A percentile compares a stretch with the other conserved stretches of the same genome.
phyloP scores from a whole-genome alignment of 2,329 filamentous ascomycete species.

The Alternaria panax region DNA sequence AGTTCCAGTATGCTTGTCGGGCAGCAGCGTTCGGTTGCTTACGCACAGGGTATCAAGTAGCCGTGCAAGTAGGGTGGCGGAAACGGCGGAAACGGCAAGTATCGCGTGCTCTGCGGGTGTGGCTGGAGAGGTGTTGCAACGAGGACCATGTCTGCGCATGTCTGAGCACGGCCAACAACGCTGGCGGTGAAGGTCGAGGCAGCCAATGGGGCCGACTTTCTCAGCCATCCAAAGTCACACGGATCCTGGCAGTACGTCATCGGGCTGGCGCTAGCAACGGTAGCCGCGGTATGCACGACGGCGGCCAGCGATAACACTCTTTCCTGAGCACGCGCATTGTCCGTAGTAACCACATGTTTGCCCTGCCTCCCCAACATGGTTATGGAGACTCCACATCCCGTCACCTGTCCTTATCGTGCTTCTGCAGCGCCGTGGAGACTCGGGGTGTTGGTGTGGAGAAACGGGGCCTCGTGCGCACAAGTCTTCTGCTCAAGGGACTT shows the following conservation, averaged over 20 bases:
- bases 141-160: constrained; percentile 6
- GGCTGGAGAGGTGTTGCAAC: constrained; percentile 8
- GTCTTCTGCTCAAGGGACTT: constrained; percentile 6
- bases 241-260: constrained; percentile 15
- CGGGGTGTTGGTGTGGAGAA: constrained; percentile 8
- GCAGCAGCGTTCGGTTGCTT: neutral
- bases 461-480: constrained; percentile 23
- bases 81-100: constrained; percentile 3
- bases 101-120: constrained; percentile 1
- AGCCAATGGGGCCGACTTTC: neutral
- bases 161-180: neutral
- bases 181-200: constrained; percentile 7
- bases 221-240: constrained; percentile 4
- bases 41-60: neutral
- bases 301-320: constrained; percentile 5
- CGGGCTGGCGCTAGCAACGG: constrained; percentile 2
- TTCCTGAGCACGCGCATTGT: constrained; percentile 12
- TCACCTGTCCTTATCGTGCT: constrained; percentile 28
- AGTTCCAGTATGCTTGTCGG: neutral
- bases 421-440: constrained; percentile 22
- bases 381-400: constrained; percentile 22
- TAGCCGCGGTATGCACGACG: constrained; percentile 14
- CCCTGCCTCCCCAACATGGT: neutral
- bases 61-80: neutral
- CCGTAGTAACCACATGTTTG: constrained; percentile 11